A percentile compares a stretch with the other conserved stretches of the same genome.
These are phyloP conservation scores for Physcia stellaris DNA, from an alignment of 495 filamentous ascomycete species.

Conservation along the genomic window DNA sequence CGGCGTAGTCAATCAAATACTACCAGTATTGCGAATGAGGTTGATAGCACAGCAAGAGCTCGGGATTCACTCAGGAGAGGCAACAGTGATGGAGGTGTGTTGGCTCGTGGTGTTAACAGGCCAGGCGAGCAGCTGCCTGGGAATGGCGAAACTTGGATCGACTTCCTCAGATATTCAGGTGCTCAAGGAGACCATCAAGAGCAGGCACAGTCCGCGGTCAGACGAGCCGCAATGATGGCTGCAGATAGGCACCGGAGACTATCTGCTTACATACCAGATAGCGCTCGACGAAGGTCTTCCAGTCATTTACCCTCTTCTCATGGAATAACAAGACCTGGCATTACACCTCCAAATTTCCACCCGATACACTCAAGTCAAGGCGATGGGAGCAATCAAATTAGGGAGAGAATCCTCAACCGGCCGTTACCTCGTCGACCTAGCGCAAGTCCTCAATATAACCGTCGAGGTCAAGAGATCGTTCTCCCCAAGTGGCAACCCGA, in stretches of 20 bases:
- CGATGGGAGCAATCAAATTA: constrained; percentile 4
- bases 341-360: too few relatives aligned
- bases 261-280: constrained; percentile 8
- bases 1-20: too few relatives aligned
- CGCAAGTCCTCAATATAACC: constrained; percentile 2
- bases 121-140: constrained; percentile 1
- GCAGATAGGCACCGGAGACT: constrained; percentile 14
- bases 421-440: constrained; percentile 11
- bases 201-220: constrained; percentile 6
- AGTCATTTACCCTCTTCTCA: constrained; percentile 9
- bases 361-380: too few relatives aligned
- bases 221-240: constrained; percentile 13
- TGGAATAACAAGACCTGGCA: too few relatives aligned
- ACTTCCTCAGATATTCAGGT: constrained; percentile 6
- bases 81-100: constrained; percentile 15
- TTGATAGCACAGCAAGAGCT: too few relatives aligned
- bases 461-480: constrained; percentile 16
- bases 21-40: too few relatives aligned
- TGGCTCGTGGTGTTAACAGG: constrained; percentile 1
- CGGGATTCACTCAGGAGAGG: constrained; percentile 10
- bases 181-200: not conserved
- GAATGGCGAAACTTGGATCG: constrained; percentile 11
- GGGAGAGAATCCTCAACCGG: constrained; percentile 4
- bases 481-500: constrained; percentile 82
- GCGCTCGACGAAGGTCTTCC: constrained; percentile 8